Evolutionary conservation across 2,329 filamentous ascomycete species (phyloP), one percentile per base, ranked within the genome.

Genomic region (Phyllosticta paracitricarpa): DNA sequence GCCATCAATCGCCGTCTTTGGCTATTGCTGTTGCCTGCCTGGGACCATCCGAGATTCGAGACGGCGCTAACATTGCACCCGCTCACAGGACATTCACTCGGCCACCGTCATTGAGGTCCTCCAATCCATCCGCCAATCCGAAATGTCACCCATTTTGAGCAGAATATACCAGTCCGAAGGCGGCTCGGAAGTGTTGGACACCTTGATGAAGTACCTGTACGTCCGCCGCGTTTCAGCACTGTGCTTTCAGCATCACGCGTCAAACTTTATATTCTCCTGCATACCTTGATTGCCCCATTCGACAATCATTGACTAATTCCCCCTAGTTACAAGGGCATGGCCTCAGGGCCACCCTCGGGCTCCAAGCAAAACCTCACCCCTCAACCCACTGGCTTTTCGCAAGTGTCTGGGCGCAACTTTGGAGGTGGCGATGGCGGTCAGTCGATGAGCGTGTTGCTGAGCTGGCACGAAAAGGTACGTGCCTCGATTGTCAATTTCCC

Each of bases 151-250:
- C 14, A 85, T 97, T 70, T 80, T 99, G 67, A 85, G 87, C 76
- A 84, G 86, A 62, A 88, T 97, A 70, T 91, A 94, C 77, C 80
- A 79, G 63, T 85, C 87, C 10, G 84, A 89, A 57, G 89, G 89
- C 64, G 94, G 94, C 28, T 85, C 84, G 64, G 94, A 97, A 76
- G 82, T 89, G 64, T 79, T 96, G 67, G 94, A 99, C 75, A 91
- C 93, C 58, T 79, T 99, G 74, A 96, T 96, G 89, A 99, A 99
- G 80, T 99, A 97, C 77, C 81, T 97, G 86, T 97, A 84, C 70
- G 88, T 81, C 62, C 54, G 52, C 55, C 8, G 55, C 48, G 30
- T 56, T 62, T 62, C 64, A 62, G 48, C 57, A 61, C 58, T 26
- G 58, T 51, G 26, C 8, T 30, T 25, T 57, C 26, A 48, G 35